Conservation (phyloP, 306 rosid genomes). For the Bauhinia variegata region DNA sequence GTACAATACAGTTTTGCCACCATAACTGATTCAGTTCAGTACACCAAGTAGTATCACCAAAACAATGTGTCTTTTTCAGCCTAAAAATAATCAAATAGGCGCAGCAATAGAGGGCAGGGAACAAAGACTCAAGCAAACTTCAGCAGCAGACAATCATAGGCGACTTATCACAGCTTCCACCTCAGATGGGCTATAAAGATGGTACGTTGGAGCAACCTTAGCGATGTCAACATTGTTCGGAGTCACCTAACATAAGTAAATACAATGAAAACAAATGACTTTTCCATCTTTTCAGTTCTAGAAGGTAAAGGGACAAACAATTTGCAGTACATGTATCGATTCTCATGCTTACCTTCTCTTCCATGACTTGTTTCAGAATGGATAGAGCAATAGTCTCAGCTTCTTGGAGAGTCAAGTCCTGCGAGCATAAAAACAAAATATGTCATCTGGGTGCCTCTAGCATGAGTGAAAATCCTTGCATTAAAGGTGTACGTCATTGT, state of each 20-base stretch:
- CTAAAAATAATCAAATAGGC: slow-evolving; percentile 2
- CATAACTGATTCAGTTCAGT: neutral
- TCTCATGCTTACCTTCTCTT: slow-evolving; percentile 80
- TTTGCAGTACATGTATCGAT: neutral
- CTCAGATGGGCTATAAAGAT: slow-evolving; percentile 82
- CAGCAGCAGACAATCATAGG: slow-evolving; percentile 51
- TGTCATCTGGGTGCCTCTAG: slow-evolving; percentile 11
- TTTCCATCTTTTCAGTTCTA: slow-evolving; percentile 1
- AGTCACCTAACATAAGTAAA: slow-evolving; percentile 62
- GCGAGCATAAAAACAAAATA: slow-evolving; percentile 42
- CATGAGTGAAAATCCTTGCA: neutral
- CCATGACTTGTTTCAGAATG: slow-evolving; percentile 98
- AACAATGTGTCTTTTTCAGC: neutral
- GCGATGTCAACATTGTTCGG: slow-evolving; percentile 97
- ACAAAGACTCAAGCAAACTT: slow-evolving; percentile 23
- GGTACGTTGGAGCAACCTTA: slow-evolving; percentile 84
- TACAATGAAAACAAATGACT: neutral
- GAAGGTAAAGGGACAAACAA: neutral
- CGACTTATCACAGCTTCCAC: slow-evolving; percentile 93
- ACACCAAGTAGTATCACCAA: neutral
- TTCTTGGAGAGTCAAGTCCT: slow-evolving; percentile 92
- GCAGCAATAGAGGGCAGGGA: slow-evolving; percentile 4
- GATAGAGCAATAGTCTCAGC: slow-evolving; percentile 97
- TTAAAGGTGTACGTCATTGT: neutral
- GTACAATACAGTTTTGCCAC: slow-evolving; percentile 21